Percentiles rank a stretch among this genome's conserved stretches.
Evolutionary conservation across 1,284 basidiomycete genomes (phyloP).

Genomic region (Termitomyces sp.): DNA sequence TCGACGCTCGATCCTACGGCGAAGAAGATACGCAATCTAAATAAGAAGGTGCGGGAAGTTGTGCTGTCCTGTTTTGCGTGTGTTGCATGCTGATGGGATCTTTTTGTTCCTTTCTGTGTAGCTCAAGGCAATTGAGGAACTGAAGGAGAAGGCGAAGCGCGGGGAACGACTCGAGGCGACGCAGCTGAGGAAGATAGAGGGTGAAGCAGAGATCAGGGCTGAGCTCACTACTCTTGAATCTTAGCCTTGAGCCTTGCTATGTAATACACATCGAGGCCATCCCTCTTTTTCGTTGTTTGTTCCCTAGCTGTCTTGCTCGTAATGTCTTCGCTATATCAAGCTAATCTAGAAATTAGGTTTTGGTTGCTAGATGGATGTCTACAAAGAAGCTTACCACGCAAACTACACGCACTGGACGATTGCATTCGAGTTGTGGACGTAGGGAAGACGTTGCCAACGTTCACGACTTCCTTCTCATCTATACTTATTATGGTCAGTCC

Average conservation of each 20-base stretch:
- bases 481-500: not conserved
- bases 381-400: not conserved
- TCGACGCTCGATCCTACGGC: slow-evolving; percentile 65
- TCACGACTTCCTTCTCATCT: not conserved
- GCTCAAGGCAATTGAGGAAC: slow-evolving; percentile 94
- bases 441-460: not conserved
- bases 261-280: not conserved
- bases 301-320: slow-evolving; percentile 1
- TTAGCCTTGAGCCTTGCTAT: not conserved
- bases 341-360: slow-evolving; percentile 3
- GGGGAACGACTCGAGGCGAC: slow-evolving; percentile 91
- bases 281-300: not conserved
- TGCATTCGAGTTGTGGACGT: not conserved
- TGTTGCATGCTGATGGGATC: not conserved
- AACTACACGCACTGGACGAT: not conserved
- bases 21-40: slow-evolving; percentile 91
- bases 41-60: slow-evolving; percentile 73
- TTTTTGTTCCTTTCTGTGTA: slow-evolving; percentile 25
- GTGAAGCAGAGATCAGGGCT: slow-evolving; percentile 76
- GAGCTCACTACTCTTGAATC: slow-evolving; percentile 48
- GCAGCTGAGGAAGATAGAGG: slow-evolving; percentile 93
- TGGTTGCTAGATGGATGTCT: not conserved
- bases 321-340: slow-evolving; percentile 2
- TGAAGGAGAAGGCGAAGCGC: slow-evolving; percentile 83
- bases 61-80: not conserved